Percentiles rank a stretch among this genome's conserved stretches.
These are phyloP conservation scores for Saccharomycopsis vini DNA, from an alignment of 805 yeast species.

Conservation along the genomic window DNA sequence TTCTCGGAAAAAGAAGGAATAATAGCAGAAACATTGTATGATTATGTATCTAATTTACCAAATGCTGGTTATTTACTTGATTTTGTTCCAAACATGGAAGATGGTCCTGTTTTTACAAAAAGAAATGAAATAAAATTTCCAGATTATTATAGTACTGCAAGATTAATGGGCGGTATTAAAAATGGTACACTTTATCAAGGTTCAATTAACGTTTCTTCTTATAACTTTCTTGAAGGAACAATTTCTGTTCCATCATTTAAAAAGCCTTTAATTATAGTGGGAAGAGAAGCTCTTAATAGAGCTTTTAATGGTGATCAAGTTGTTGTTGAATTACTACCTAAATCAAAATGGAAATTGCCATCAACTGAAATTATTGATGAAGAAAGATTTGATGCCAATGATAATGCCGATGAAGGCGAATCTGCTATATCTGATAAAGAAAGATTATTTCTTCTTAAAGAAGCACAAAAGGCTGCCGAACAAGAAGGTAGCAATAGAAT, in stretches of 20 bases:
- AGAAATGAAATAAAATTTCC: conserved; percentile 51
- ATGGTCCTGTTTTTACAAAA: conserved; percentile 26
- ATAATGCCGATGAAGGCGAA: conserved; percentile 45
- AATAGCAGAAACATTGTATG: conserved; percentile 39
- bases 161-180: conserved; percentile 84
- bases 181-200: conserved; percentile 88
- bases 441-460: conserved; percentile 63
- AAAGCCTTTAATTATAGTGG: conserved; percentile 73
- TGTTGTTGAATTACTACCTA: conserved; percentile 81
- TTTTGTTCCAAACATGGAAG: conserved; percentile 54
- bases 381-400: conserved; percentile 49
- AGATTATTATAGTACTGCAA: conserved; percentile 69
- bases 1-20: conserved; percentile 49
- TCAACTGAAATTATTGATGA: conserved; percentile 75
- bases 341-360: conserved; percentile 81
- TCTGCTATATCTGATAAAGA: conserved; percentile 55
- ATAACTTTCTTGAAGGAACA: conserved; percentile 82
- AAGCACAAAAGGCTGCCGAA: conserved; percentile 57
- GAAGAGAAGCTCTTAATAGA: conserved; percentile 79
- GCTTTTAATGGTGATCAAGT: conserved; percentile 90
- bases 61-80: conserved; percentile 70
- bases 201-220: conserved; percentile 65
- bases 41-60: conserved; percentile 64
- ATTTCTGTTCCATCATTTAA: conserved; percentile 64
- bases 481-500: conserved; percentile 39